Base-by-base conservation (phyloP, 441 rosid genomes). In the Daphne laureola region DNA sequence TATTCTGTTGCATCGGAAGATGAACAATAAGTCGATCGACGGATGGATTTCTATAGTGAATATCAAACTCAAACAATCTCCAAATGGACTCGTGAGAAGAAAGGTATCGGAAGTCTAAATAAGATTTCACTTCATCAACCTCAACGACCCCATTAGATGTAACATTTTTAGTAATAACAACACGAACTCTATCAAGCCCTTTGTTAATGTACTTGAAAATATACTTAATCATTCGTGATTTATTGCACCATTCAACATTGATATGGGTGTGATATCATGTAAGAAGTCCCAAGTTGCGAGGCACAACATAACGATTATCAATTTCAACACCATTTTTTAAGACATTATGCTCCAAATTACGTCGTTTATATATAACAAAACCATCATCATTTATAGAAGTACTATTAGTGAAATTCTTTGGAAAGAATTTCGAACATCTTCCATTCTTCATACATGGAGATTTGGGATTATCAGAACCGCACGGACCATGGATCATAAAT, bases 401-500 rank as follows among this genome's bases (percentile, higher is more conserved):
- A 14, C 0, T 13, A 0, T 55, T 40, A 12, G 8, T 36, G 44
- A 41, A 56, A 1, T 18, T 31, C 31, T 46, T 15, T 12, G 57
- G 48, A 57, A 15, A 51, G 0, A 51, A 43, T 14, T 64, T 64
- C 0, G 56, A 25, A 43, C 55, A 49, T 27, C 15, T 17, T 4
- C 23, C 16, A 38, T 63, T 17, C 0, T 6, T 18, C 56, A 55
- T 54, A 21, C 12, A 4, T 2, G n/a, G 38, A 5, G 23, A 43
- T 11, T 0, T 2, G 13, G 46, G 46, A 5, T 4, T 13, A 43
- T 43, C 13, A 14, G 4, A 1, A 21, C 54, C 26, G 13, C 67
- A 63, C 17, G 60, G 49, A 8, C 51, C 67, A 55, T 63, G 61
- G 43, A 63, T 54, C 67, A 63, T 63, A 16, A 17, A 31, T 26